Percentiles rank a stretch among this genome's conserved stretches.
Evolutionary conservation across 176 grass and related monocot species (phyloP).

Genomic region (Tuctoria greenei): DNA sequence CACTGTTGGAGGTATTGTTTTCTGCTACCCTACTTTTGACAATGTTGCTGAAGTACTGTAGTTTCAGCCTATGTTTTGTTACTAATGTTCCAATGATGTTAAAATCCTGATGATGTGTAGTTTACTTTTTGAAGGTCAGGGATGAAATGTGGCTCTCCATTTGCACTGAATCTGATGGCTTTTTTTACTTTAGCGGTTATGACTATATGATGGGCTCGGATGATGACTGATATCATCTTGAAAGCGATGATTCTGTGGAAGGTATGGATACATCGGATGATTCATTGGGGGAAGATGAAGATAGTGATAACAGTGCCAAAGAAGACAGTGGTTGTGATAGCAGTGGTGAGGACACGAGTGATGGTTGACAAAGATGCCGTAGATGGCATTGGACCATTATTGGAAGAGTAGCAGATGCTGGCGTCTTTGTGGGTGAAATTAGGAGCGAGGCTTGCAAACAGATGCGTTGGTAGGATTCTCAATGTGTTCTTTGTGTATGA

Average conservation of each 20-base stretch:
- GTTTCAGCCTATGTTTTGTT: neutral
- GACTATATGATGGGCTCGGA: slow-evolving; percentile 12
- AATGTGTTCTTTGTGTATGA: neutral
- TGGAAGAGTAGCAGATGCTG: neutral
- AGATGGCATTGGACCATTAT: neutral
- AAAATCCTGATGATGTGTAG: neutral
- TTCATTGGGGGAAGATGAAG: neutral
- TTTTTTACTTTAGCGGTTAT: too few species aligned
- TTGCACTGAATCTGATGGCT: slow-evolving; percentile 29
- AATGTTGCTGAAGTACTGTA: neutral
- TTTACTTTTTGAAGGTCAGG: slow-evolving; percentile 28
- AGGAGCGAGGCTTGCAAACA: neutral
- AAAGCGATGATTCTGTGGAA: neutral
- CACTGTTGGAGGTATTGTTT: neutral
- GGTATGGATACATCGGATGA: neutral
- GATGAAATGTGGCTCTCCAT: neutral
- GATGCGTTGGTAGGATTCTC: neutral
- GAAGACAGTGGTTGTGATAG: slow-evolving; percentile 15
- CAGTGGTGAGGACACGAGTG: neutral
- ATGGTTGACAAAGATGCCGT: slow-evolving; percentile 20
- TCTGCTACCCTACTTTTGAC: slow-evolving; percentile 6
- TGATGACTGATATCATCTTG: slow-evolving; percentile 10
- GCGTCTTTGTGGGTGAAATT: neutral
- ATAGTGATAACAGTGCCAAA: neutral
- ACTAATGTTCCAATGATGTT: neutral